Conservation (phyloP, 495 filamentous ascomycete genomes). For the Talaromyces thailandensis region DNA sequence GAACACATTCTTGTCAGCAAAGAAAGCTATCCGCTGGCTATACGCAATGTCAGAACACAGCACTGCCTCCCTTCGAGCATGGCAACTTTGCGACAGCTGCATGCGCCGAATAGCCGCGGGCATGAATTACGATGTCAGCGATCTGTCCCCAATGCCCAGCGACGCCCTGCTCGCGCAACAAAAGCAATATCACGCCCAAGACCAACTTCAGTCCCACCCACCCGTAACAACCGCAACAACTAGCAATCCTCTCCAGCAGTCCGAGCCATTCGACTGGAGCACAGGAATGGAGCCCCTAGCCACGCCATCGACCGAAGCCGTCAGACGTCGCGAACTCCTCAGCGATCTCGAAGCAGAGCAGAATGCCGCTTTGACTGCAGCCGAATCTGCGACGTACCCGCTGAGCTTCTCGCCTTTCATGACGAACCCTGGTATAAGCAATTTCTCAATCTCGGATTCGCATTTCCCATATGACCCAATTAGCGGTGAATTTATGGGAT, state of each 20-base stretch:
- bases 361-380: neutral
- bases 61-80: constrained; percentile 47
- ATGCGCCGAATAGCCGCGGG: constrained; percentile 30
- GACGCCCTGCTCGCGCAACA: constrained; percentile 11
- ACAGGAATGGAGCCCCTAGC: constrained; percentile 5
- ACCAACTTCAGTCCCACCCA: neutral
- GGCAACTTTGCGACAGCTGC: constrained; percentile 43
- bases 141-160: constrained; percentile 24
- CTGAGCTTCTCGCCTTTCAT: constrained; percentile 5
- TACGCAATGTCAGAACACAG: constrained; percentile 44
- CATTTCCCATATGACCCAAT: constrained; percentile 41
- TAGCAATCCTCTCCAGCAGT: neutral
- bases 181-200: neutral
- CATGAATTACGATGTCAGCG: constrained; percentile 32
- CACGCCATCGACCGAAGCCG: neutral
- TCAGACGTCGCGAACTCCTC: neutral
- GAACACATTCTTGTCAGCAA: constrained; percentile 36
- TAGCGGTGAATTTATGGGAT: constrained; percentile 34
- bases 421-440: neutral
- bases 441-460: constrained; percentile 10
- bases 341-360: neutral
- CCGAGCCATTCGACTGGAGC: constrained; percentile 4
- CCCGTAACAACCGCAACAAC: neutral
- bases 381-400: neutral
- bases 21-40: constrained; percentile 48